Percentiles rank a stretch among this genome's conserved stretches.
phyloP scores from a whole-genome alignment of 2,329 filamentous ascomycete species.

The Penicillium sp. region DNA sequence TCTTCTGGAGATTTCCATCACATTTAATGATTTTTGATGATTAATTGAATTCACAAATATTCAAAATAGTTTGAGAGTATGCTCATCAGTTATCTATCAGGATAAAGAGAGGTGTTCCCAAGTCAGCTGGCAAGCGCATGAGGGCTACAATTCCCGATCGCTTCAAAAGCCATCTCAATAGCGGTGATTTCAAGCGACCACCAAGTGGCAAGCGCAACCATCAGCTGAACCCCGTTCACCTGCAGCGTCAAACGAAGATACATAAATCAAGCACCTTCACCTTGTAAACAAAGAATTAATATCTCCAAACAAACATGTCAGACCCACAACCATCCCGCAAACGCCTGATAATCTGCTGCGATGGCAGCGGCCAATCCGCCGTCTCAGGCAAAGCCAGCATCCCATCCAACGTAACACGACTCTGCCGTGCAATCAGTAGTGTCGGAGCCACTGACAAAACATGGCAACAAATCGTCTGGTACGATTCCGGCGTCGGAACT shows the following conservation, averaged over 20 bases:
- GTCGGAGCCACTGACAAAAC: slow-evolving; percentile 26
- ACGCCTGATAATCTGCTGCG: slow-evolving; percentile 36
- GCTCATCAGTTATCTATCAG: no score
- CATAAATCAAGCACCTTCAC: not conserved
- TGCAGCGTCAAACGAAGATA: not conserved
- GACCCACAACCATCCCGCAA: slow-evolving; percentile 17
- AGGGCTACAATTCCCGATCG: not conserved
- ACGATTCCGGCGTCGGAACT: slow-evolving; percentile 37
- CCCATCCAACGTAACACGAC: slow-evolving; percentile 35
- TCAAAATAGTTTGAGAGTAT: no score
- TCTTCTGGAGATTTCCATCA: no score
- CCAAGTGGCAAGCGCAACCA: not conserved
- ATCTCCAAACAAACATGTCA: not conserved
- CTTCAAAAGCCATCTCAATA: not conserved
- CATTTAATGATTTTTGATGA: no score
- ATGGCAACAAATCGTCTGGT: slow-evolving; percentile 36
- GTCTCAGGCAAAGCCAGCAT: slow-evolving; percentile 32
- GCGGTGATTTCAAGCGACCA: not conserved
- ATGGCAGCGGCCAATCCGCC: slow-evolving; percentile 36
- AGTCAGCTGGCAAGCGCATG: not conserved
- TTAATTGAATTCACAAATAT: no score
- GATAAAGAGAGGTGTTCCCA: not conserved
- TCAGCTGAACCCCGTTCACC: not conserved
- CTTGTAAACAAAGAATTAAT: not conserved
- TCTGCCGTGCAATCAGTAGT: slow-evolving; percentile 31